phyloP scores from a whole-genome alignment of 2,329 filamentous ascomycete species.

The Meredithiella fracta region DNA sequence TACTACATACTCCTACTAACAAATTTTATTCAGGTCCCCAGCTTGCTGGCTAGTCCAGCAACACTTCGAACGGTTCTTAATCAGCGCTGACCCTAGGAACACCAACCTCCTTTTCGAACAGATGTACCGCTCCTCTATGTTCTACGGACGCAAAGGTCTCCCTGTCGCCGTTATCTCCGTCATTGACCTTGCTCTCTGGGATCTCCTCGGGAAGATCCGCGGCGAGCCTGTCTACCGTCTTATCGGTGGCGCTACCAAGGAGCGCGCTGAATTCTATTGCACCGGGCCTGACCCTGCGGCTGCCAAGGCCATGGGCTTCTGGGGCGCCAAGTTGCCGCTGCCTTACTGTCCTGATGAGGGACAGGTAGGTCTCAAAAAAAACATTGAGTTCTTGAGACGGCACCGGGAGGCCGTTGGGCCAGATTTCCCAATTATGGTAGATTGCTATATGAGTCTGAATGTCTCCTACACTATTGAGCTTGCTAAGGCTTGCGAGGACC shows the following conservation, averaged over 20 bases:
- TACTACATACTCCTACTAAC: not conserved
- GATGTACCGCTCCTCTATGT: conserved; percentile 93
- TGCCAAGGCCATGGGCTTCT: conserved; percentile 76
- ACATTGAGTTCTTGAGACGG: conserved; percentile 72
- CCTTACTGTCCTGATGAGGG: conserved; percentile 85
- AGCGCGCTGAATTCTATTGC: conserved; percentile 82
- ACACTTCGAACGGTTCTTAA: conserved; percentile 82
- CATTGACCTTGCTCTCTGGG: conserved; percentile 85
- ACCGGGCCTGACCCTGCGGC: conserved; percentile 71
- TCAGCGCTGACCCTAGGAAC: conserved; percentile 77
- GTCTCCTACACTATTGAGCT: conserved; percentile 86
- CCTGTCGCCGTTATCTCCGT: conserved; percentile 85
- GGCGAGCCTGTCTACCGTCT: conserved; percentile 90
- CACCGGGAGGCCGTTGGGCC: conserved; percentile 73
- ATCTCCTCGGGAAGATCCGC: conserved; percentile 76
- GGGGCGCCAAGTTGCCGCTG: conserved; percentile 75
- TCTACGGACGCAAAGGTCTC: conserved; percentile 86
- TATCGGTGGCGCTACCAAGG: conserved; percentile 76
- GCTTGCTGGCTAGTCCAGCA: conserved; percentile 88
- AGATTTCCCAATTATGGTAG: conserved; percentile 84
- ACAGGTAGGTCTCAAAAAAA: conserved; percentile 65
- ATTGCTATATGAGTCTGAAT: conserved; percentile 94
- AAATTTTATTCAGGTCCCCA: conserved; percentile 44
- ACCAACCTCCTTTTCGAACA: conserved; percentile 88
- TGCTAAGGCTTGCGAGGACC: conserved; percentile 63